phyloP scores from a whole-genome alignment of 257 asterid genomes.

The Ligustrum vulgare region DNA sequence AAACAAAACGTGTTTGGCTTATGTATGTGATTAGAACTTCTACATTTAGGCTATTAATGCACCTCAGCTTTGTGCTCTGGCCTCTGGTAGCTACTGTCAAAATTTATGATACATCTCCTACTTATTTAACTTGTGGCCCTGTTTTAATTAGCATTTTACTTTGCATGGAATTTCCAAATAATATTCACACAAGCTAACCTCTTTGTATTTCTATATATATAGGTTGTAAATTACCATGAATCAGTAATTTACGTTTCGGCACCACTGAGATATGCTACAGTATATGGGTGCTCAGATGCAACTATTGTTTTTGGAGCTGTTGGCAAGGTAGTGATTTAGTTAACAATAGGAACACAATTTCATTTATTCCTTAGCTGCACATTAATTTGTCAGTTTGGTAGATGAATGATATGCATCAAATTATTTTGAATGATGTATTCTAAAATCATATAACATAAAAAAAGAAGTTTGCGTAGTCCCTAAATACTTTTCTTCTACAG shows the following conservation, averaged over 20 bases:
- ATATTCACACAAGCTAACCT: constrained; percentile 17
- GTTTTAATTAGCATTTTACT: constrained; percentile 2
- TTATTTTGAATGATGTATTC: constrained; percentile 1
- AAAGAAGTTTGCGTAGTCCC: constrained; percentile 17
- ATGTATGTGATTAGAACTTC: too few relatives aligned
- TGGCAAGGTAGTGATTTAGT: constrained; percentile 57
- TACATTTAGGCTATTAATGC: constrained; percentile 1
- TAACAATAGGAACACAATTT: constrained; percentile 15
- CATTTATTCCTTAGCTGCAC: constrained; percentile 6
- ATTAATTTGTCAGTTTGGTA: not conserved
- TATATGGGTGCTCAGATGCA: constrained; percentile 95
- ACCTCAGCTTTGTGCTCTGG: not conserved
- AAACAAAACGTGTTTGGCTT: too few relatives aligned
- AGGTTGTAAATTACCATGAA: constrained; percentile 95
- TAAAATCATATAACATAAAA: not conserved
- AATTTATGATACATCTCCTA: not conserved
- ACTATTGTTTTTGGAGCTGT: constrained; percentile 19
- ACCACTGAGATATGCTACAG: constrained; percentile 77
- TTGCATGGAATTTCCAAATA: constrained; percentile 6
- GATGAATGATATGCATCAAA: constrained; percentile 13
- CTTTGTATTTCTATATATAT: constrained; percentile 23
- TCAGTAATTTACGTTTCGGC: constrained; percentile 89
- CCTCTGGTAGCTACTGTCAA: constrained; percentile 8
- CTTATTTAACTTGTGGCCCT: not conserved
- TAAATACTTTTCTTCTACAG: constrained; percentile 37